Conservation (phyloP, 768 basidiomycete species). For the Lactarius evosmus region DNA sequence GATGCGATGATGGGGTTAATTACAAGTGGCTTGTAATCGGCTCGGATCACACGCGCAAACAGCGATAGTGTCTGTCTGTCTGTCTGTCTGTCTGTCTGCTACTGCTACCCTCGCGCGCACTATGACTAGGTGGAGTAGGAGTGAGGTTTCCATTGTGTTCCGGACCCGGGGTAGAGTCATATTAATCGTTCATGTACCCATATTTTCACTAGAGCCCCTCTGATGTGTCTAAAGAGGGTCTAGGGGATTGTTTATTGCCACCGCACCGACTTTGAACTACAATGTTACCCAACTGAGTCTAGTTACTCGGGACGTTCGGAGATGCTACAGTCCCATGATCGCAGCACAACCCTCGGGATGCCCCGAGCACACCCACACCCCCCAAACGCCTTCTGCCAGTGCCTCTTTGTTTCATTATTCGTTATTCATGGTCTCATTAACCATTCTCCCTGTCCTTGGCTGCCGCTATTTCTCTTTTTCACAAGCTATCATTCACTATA, state of each 20-base stretch:
- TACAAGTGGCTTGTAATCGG: no score
- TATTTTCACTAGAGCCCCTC: conserved; percentile 3
- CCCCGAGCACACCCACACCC: not conserved
- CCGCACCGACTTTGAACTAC: conserved; percentile 25
- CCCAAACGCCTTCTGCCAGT: not conserved
- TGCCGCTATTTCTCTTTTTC: not conserved
- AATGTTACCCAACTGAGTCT: conserved; percentile 26
- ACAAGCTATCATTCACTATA: not conserved
- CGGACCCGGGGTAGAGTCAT: conserved; percentile 12
- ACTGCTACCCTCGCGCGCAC: conserved; percentile 18
- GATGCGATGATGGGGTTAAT: not conserved
- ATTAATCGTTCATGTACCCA: conserved; percentile 15
- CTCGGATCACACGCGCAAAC: not conserved
- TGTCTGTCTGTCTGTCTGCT: not conserved
- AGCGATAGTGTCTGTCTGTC: not conserved
- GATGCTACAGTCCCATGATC: conserved; percentile 1
- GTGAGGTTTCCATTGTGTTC: conserved; percentile 25
- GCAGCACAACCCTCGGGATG: not conserved
- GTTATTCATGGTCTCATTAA: not conserved
- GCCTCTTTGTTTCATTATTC: no score
- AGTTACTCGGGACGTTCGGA: conserved; percentile 20
- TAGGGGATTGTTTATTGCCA: not conserved
- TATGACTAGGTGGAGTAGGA: conserved; percentile 12
- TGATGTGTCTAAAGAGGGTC: not conserved
- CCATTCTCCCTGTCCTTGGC: not conserved